Evolutionary conservation across 441 rosid species (phyloP).

Genomic region (Populus hybrid): DNA sequence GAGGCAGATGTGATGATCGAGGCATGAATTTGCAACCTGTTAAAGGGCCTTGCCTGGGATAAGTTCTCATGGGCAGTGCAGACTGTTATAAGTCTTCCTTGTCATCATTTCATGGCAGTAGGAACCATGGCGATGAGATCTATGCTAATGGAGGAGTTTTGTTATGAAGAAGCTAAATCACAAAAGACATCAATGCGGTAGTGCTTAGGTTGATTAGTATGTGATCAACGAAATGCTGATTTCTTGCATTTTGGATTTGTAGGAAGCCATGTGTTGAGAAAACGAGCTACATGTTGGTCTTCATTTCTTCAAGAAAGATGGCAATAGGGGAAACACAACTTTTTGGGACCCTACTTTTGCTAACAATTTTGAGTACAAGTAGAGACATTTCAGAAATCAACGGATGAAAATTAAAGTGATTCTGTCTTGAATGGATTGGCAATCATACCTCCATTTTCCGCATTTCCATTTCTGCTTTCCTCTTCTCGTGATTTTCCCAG

Average conservation of each 20-base stretch:
- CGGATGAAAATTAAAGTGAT: constrained; percentile 4
- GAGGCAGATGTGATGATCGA: neutral
- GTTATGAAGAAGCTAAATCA: neutral
- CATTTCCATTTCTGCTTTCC: constrained; percentile 92
- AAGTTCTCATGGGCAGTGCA: neutral
- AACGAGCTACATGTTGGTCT: constrained; percentile 2
- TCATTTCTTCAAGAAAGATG: neutral
- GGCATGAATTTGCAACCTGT: neutral
- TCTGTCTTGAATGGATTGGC: neutral
- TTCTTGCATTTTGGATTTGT: constrained; percentile 1
- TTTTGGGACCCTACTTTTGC: constrained; percentile 12
- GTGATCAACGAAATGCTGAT: neutral
- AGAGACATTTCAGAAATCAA: constrained; percentile 4
- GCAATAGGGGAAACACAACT: neutral
- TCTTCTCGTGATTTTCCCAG: constrained; percentile 89
- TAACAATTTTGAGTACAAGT: neutral
- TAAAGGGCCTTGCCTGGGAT: neutral
- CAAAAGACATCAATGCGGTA: neutral
- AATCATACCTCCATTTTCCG: constrained; percentile 72
- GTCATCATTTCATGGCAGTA: neutral
- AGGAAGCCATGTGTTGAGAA: neutral
- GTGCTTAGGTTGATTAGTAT: neutral
- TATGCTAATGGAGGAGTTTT: neutral
- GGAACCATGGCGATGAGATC: neutral
- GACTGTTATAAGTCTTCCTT: neutral